These are phyloP conservation scores for Pseudozyma thailandica DNA, from an alignment of 1,284 basidiomycete species.

Conservation along the genomic window DNA sequence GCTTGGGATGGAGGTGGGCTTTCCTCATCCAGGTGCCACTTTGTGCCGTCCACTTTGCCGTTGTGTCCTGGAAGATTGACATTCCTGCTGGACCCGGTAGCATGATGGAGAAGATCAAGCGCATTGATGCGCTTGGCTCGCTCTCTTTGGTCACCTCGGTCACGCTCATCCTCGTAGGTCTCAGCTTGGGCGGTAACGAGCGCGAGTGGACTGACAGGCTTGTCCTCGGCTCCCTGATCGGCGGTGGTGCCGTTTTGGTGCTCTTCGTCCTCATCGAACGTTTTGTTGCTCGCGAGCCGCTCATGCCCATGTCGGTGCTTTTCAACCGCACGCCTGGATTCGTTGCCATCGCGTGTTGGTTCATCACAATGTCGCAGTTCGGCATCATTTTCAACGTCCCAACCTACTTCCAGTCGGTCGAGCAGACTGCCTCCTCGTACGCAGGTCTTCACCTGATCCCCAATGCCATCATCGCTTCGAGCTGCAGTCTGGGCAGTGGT, in stretches of 20 bases:
- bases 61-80: conserved; percentile 69
- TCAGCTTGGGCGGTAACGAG: conserved; percentile 66
- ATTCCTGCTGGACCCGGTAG: conserved; percentile 68
- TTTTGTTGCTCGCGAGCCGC: conserved; percentile 69
- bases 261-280: conserved; percentile 71
- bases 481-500: conserved; percentile 68
- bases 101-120: conserved; percentile 69
- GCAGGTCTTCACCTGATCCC: conserved; percentile 69
- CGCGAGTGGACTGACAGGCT: conserved; percentile 59
- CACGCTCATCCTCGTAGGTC: conserved; percentile 66
- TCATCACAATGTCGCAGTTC: conserved; percentile 69
- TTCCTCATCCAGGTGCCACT: conserved; percentile 68
- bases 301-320: conserved; percentile 68
- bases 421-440: conserved; percentile 65
- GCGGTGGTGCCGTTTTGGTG: conserved; percentile 71
- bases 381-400: conserved; percentile 68
- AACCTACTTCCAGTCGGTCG: conserved; percentile 68
- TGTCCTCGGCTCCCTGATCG: conserved; percentile 58
- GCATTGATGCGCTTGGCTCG: conserved; percentile 68
- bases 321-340: conserved; percentile 68
- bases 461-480: conserved; percentile 68
- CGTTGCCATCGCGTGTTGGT: conserved; percentile 68
- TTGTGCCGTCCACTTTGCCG: conserved; percentile 67
- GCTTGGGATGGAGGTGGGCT: conserved; percentile 64
- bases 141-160: conserved; percentile 68